Base-by-base conservation (phyloP, 352 stramenopile genomes). In the Globisporangium middletonii region DNA sequence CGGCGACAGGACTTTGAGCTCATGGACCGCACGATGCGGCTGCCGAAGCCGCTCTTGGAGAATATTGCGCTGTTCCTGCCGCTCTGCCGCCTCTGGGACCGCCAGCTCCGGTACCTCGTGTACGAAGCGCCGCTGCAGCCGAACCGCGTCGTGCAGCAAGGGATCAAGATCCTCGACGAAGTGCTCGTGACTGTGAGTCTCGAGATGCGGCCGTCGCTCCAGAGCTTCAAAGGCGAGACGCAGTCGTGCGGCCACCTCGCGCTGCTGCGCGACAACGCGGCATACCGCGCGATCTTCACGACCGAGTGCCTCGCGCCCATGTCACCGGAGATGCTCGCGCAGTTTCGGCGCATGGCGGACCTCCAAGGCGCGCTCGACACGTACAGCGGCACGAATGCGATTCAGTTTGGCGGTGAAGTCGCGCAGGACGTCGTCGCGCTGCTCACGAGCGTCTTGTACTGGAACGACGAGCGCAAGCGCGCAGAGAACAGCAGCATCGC, bases 101-200 rank as follows among this genome's bases (percentile, higher is more conserved):
- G 78, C 1, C 86, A 92, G 51, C 65, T 95, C 28, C 75, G 77
- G 41, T 93, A 95, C 60, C 65, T 95, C 60, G 71, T 70, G 45
- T 91, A 94, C 55, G 77, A 94, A 59, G 73, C 83, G 13, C 63
- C 68, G 15, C 75, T 75, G 43, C 79, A 92, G 51, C 74, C 86
- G 8, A 92, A 83, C 63, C 79, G 79, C 33, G 86, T 93, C 27
- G 86, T 94, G 44, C 73, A 81, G 55, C 79, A 92, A 63, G 83
- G 86, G 1, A 83, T 93, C 53, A 73, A 71, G 12, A 89, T 95
- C 44, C 62, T 94, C 47, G 83, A 95, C 57, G 86, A 95, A 42
- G 75, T 94, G n/a, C 60, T 95, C 27, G 66, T 84, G 26, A 89
- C 73, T 27, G 81, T 89, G 6, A 83, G 73, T 62, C 68, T 92